A percentile compares a stretch with the other conserved stretches of the same genome.
These are phyloP conservation scores for Centella asiatica DNA, from an alignment of 129 eudicot genomes.

Conservation along the genomic window DNA sequence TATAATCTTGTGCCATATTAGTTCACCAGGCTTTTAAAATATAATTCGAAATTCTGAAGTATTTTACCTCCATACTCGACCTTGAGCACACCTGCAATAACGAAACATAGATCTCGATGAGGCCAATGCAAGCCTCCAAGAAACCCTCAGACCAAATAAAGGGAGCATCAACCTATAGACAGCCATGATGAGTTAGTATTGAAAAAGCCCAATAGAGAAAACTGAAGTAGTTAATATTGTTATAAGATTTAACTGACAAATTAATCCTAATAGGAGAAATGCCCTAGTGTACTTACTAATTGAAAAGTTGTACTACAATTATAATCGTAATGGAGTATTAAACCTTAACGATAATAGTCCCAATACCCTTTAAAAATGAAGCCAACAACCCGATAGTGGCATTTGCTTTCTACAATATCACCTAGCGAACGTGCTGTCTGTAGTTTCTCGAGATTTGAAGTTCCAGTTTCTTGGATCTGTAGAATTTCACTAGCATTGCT, in stretches of 20 bases:
- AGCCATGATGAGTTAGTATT: constrained; percentile 11
- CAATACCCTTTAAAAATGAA: constrained; percentile 66
- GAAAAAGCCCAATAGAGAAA: background rate
- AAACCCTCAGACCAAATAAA: constrained; percentile 31
- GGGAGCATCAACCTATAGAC: constrained; percentile 73
- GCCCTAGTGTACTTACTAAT: background rate
- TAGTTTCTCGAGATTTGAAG: constrained; percentile 19
- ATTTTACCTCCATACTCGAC: constrained; percentile 40
- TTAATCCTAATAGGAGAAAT: background rate
- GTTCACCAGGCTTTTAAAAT: too few relatives aligned
- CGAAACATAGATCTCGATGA: constrained; percentile 38
- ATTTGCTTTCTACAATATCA: constrained; percentile 35
- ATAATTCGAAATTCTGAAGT: too few relatives aligned
- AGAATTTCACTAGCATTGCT: constrained; percentile 20
- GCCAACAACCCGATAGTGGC: constrained; percentile 32
- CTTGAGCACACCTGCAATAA: constrained; percentile 30
- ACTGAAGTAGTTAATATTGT: background rate
- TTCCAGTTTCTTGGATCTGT: constrained; percentile 20
- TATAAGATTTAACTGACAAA: background rate
- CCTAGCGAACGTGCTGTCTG: constrained; percentile 30
- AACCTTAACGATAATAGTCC: constrained; percentile 10
- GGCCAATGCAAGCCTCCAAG: constrained; percentile 49
- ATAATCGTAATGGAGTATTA: too few relatives aligned
- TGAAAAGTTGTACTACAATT: background rate
- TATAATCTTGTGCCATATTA: background rate